These are phyloP conservation scores for Boletus insuetus DNA, from an alignment of 768 basidiomycete genomes.

Conservation along the genomic window DNA sequence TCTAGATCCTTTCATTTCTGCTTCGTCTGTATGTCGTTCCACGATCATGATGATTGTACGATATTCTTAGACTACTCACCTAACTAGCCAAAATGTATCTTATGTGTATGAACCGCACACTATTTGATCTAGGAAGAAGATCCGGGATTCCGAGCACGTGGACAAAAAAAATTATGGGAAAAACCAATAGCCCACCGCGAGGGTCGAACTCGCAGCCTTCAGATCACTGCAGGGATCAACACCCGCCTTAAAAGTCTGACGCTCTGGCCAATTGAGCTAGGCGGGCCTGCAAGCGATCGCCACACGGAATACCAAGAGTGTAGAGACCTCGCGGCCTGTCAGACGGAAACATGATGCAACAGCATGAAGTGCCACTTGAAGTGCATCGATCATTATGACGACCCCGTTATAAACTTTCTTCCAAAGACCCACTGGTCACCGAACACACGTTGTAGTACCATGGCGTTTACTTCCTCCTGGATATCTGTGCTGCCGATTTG, in stretches of 20 bases:
- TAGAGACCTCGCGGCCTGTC: too few species aligned
- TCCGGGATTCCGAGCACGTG: too few species aligned
- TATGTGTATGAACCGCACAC: background rate
- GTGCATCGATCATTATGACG: background rate
- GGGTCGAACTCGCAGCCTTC: conserved; percentile 86
- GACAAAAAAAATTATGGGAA: background rate
- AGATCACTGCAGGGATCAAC: conserved; percentile 41
- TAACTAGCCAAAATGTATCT: conserved; percentile 15
- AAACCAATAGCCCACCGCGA: conserved; percentile 67
- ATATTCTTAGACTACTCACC: conserved; percentile 20
- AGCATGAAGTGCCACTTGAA: too few species aligned
- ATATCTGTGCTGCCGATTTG: background rate
- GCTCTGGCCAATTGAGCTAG: conserved; percentile 64
- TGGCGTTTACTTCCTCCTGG: background rate
- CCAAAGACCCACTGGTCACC: background rate
- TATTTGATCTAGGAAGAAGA: background rate
- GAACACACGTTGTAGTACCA: conserved; percentile 1
- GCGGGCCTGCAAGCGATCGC: conserved; percentile 35
- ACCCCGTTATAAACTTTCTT: too few species aligned
- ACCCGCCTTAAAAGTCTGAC: conserved; percentile 49
- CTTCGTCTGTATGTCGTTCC: conserved; percentile 18
- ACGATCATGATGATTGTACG: conserved; percentile 15
- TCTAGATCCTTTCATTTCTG: conserved; percentile 8
- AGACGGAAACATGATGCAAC: too few species aligned
- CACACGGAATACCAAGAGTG: too few species aligned